Percentiles rank a stretch among this genome's conserved stretches.
phyloP scores from a whole-genome alignment of 2,329 filamentous ascomycete genomes.

The Aureobasidium mangrovei region DNA sequence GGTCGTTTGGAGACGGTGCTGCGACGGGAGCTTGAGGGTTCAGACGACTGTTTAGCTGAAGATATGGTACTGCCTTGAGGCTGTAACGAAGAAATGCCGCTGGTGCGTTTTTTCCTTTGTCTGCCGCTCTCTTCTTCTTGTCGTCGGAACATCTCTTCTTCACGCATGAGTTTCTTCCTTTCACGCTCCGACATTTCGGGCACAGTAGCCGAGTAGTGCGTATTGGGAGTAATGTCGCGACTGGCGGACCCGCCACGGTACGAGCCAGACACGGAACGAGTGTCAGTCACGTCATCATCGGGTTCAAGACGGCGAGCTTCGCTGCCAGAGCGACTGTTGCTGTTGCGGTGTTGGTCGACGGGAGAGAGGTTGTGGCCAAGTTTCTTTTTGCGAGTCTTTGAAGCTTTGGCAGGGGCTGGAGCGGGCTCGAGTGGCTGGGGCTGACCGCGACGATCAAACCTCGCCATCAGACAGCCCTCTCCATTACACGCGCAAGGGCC shows the following conservation, averaged over 20 bases:
- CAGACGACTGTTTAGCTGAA: conserved; percentile 20
- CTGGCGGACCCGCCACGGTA: conserved; percentile 45
- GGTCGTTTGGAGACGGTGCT: conserved; percentile 2
- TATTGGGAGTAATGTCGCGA: conserved; percentile 53
- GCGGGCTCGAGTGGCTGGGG: conserved; percentile 18
- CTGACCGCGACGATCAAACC: conserved; percentile 26
- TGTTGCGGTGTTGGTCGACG: conserved; percentile 42
- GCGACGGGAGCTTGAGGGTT: conserved; percentile 8
- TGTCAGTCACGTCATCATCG: conserved; percentile 50
- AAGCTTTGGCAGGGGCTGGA: conserved; percentile 24
- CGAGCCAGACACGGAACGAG: conserved; percentile 49
- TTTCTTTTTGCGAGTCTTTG: conserved; percentile 41
- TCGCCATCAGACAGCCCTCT: conserved; percentile 27
- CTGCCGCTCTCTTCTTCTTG: conserved; percentile 47
- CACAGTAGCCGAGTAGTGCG: conserved; percentile 39
- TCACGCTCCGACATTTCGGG: conserved; percentile 53
- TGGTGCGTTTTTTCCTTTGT: conserved; percentile 45
- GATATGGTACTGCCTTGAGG: conserved; percentile 22
- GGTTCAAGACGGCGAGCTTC: conserved; percentile 38
- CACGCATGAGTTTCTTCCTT: conserved; percentile 53
- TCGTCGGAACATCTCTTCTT: conserved; percentile 54
- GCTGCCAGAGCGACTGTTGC: conserved; percentile 52
- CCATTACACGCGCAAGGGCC: conserved; percentile 67
- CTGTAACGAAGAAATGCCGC: conserved; percentile 43
- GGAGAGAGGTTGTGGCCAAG: conserved; percentile 43